phyloP scores from a whole-genome alignment of 73 alveolate species.

The Tetrahymena borealis region DNA sequence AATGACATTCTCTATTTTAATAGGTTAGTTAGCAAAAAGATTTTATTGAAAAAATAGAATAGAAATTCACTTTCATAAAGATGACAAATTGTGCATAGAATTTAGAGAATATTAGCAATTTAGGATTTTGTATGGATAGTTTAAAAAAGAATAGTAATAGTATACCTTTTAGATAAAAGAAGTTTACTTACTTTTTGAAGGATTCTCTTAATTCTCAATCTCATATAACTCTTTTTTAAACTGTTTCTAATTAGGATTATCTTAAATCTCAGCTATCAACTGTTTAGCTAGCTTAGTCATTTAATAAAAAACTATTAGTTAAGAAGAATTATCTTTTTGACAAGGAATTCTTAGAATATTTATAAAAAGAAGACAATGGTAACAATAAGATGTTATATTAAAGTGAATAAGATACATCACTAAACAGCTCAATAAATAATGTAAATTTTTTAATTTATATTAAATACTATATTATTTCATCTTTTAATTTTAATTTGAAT shows the following conservation, averaged over 20 bases:
- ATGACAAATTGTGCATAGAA: not conserved
- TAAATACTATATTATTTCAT: too few relatives aligned
- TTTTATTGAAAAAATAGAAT: not conserved
- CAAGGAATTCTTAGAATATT: not conserved
- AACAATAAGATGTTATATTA: not conserved
- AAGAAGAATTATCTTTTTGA: not conserved
- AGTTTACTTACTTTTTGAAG: not conserved
- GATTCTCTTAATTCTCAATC: not conserved
- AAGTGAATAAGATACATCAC: not conserved
- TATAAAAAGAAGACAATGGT: not conserved
- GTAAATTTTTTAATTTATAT: not conserved
- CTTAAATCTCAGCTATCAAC: not conserved
- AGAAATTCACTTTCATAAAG: not conserved
- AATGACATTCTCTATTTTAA: not conserved
- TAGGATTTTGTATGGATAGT: not conserved
- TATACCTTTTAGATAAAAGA: not conserved
- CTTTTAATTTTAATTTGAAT: too few relatives aligned
- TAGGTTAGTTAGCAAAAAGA: not conserved
- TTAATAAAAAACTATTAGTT: not conserved
- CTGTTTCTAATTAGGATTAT: not conserved
- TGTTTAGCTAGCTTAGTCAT: not conserved
- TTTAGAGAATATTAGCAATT: not conserved
- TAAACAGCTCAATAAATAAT: not conserved
- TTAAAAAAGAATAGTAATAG: not conserved
- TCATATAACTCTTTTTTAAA: not conserved